Evolutionary conservation across 164 flowering plant genomes (phyloP), one percentile per base, ranked within the genome.

Genomic region (Chimonanthus praecox): DNA sequence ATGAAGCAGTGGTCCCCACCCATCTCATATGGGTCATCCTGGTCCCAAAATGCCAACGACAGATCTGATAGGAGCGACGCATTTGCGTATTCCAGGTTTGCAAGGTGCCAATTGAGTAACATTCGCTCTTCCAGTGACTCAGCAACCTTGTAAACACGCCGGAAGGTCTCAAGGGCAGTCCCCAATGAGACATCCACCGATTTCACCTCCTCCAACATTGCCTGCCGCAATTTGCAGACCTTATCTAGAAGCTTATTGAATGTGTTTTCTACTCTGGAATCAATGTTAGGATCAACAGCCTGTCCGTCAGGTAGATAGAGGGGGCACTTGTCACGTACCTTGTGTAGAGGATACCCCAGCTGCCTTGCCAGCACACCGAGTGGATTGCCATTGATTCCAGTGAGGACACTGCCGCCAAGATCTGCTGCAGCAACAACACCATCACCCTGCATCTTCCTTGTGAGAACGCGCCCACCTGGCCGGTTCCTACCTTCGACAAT

Each of bases 21-120:
- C 99, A 95, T 95, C 80, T 95, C 99, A 81, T 85, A 95, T 0
- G 98, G 99, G 79, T 95, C 99, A 83, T 95, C 99, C 75, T 95
- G 99, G 80, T 95, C 99, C 99, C 99, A 95, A 70, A 84, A 93
- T 3, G 92, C 96, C 94, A 92, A 85, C 0, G 99, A 95, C 72
- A 95, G 82, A 79, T 90, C 87, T 49, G 93, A 86, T 84, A 95
- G 78, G 73, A 86, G 68, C 0, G 94, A 79, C 0, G 99, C 99
- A 89, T 95, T 95, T 0, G 99, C 99, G 76, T 95, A 95, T 75
- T 95, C 99, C 67, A 95, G 81, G 72, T 95, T 95, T 0, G 99
- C 99, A 18, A 93, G 87, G 83, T 95, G 99, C 99, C 99, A 95
- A 82, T 95, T 81, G 78, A 95, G 81, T 5, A 95, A 80, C 97